Percentiles rank a stretch among this genome's conserved stretches.
Conservation (phyloP, 306 rosid genomes). For the Geum urbanum region DNA sequence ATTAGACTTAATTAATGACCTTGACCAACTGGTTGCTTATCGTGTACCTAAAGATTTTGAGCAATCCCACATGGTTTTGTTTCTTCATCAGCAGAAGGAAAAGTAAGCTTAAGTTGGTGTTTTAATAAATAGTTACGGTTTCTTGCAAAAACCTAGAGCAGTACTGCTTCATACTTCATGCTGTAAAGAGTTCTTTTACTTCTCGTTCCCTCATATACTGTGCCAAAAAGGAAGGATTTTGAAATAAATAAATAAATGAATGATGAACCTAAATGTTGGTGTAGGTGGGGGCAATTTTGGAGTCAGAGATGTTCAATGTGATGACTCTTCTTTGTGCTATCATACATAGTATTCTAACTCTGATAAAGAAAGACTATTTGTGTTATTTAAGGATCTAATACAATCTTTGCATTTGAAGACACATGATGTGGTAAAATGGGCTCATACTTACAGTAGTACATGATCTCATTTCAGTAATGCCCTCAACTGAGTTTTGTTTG, state of each 20-base stretch:
- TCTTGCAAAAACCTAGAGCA: neutral
- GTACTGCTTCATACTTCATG: neutral
- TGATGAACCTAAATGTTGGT: too few relatives aligned
- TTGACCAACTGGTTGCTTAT: slow-evolving; percentile 71
- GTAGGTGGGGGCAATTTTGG: neutral
- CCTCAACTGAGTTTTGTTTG: neutral
- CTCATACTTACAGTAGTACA: too few relatives aligned
- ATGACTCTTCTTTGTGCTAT: neutral
- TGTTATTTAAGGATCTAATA: neutral
- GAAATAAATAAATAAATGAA: too few relatives aligned
- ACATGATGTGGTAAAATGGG: neutral
- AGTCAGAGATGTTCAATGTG: neutral
- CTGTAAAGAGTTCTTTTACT: neutral
- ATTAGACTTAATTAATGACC: slow-evolving; percentile 59
- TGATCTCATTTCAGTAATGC: neutral
- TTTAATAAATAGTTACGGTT: neutral
- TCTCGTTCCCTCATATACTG: neutral
- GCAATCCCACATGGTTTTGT: slow-evolving; percentile 43
- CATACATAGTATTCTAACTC: neutral
- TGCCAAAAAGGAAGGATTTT: neutral
- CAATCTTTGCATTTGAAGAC: neutral
- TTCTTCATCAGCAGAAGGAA: slow-evolving; percentile 42
- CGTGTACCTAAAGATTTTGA: slow-evolving; percentile 51
- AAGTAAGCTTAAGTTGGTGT: slow-evolving; percentile 35
- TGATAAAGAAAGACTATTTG: neutral